Percentiles rank a stretch among this genome's conserved stretches.
phyloP scores from a whole-genome alignment of 1,284 basidiomycete species.

The Ustilago nuda region DNA sequence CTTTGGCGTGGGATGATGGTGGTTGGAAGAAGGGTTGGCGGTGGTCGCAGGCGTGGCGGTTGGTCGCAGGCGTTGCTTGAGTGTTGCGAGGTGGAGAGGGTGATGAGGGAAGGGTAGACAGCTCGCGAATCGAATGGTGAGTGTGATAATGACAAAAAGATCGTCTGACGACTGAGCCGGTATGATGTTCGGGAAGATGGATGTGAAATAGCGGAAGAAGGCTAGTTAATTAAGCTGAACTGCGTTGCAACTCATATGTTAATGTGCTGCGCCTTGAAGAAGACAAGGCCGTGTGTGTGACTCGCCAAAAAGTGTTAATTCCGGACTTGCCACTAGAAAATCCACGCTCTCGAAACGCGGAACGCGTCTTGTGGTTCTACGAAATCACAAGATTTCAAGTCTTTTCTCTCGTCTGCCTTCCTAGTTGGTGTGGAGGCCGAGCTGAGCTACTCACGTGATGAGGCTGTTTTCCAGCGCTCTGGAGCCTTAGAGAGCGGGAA shows the following conservation, averaged over 20 bases:
- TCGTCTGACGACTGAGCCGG: neutral
- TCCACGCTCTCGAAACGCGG: conserved; percentile 28
- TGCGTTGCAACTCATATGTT: neutral
- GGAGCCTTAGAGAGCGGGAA: conserved; percentile 3
- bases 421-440: conserved; percentile 33
- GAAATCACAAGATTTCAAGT: neutral
- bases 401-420: neutral
- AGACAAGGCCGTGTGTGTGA: neutral
- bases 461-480: neutral
- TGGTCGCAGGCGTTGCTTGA: neutral
- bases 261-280: neutral
- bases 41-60: neutral
- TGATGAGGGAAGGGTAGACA: neutral
- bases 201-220: neutral
- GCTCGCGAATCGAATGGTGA: neutral
- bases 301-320: conserved; percentile 39
- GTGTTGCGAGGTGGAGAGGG: too few species aligned
- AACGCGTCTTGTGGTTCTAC: conserved; percentile 20
- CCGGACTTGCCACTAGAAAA: conserved; percentile 25
- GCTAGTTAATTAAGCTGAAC: neutral
- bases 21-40: too few species aligned
- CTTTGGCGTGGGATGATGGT: too few species aligned
- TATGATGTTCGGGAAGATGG: neutral
- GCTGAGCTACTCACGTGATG: conserved; percentile 43
- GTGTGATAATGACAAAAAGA: neutral